These are phyloP conservation scores for Heliamphora pulchella DNA, from an alignment of 179 eudicot genomes.

Conservation along the genomic window DNA sequence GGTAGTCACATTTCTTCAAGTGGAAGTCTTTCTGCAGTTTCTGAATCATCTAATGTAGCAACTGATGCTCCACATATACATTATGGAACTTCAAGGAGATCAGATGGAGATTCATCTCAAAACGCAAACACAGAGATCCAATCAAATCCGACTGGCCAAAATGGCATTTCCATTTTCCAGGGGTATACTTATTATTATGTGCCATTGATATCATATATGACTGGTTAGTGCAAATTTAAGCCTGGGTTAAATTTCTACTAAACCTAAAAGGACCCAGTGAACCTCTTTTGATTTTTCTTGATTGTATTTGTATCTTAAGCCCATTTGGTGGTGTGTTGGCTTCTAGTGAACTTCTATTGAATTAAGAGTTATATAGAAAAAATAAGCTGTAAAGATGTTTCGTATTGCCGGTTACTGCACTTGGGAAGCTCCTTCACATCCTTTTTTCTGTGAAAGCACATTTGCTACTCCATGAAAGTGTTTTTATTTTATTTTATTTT, in stretches of 20 bases:
- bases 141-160: conserved; percentile 36
- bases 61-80: conserved; percentile 37
- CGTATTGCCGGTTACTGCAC: background rate
- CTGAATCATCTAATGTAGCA: conserved; percentile 28
- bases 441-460: background rate
- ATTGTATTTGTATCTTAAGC: background rate
- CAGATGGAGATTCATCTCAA: conserved; percentile 31
- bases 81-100: conserved; percentile 28
- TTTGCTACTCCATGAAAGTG: background rate
- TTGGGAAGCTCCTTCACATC: background rate
- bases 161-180: conserved; percentile 66
- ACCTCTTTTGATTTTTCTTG: too few relatives aligned
- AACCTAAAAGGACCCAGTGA: background rate
- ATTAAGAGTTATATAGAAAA: background rate
- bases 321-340: background rate
- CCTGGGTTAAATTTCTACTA: conserved; percentile 5
- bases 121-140: conserved; percentile 28
- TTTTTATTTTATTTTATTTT: background rate
- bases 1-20: conserved; percentile 24
- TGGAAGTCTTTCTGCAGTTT: conserved; percentile 27
- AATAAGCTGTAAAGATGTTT: background rate
- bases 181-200: conserved; percentile 40
- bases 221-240: background rate
- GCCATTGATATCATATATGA: background rate
- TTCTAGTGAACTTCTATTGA: background rate